Conservation (phyloP, 2,329 filamentous ascomycete species). For the Colletotrichum siamense region DNA sequence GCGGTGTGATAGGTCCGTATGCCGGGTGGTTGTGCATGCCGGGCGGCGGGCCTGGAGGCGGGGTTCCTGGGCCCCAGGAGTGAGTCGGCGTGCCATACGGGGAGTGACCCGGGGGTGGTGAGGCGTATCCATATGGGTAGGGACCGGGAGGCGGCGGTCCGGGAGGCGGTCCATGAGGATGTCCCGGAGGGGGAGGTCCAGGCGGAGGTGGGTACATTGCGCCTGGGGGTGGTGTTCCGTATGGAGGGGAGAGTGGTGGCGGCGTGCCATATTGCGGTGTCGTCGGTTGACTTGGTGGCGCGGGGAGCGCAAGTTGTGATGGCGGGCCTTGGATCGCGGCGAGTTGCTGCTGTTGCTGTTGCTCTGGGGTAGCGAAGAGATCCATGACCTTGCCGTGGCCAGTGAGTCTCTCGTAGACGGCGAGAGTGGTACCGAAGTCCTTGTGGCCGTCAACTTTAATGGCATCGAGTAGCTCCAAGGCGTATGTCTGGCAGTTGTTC, state of each 20-base stretch:
- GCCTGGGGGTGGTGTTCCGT: not conserved
- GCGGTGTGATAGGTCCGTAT: not conserved
- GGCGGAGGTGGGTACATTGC: not conserved
- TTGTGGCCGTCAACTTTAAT: slow-evolving; percentile 56
- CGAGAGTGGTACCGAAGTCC: slow-evolving; percentile 59
- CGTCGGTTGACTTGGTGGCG: slow-evolving; percentile 48
- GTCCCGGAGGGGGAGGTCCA: not conserved
- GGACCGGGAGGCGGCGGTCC: not conserved
- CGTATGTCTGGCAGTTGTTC: slow-evolving; percentile 67
- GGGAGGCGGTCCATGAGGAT: slow-evolving; percentile 15
- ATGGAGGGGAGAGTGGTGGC: slow-evolving; percentile 23
- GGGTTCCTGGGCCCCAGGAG: not conserved
- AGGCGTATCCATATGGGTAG: not conserved
- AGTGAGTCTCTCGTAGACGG: slow-evolving; percentile 56
- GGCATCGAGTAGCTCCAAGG: slow-evolving; percentile 56
- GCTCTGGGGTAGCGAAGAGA: slow-evolving; percentile 47
- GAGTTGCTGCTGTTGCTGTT: slow-evolving; percentile 22
- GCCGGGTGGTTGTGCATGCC: not conserved
- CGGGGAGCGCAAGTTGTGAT: slow-evolving; percentile 40
- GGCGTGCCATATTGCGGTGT: slow-evolving; percentile 24
- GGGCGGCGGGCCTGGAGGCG: not conserved
- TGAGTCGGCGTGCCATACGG: not conserved
- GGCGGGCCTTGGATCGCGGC: not conserved
- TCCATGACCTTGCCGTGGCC: slow-evolving; percentile 56
- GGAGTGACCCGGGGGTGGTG: not conserved